Base-by-base conservation (phyloP, 1,284 basidiomycete genomes). In the Takashimella koratensis region DNA sequence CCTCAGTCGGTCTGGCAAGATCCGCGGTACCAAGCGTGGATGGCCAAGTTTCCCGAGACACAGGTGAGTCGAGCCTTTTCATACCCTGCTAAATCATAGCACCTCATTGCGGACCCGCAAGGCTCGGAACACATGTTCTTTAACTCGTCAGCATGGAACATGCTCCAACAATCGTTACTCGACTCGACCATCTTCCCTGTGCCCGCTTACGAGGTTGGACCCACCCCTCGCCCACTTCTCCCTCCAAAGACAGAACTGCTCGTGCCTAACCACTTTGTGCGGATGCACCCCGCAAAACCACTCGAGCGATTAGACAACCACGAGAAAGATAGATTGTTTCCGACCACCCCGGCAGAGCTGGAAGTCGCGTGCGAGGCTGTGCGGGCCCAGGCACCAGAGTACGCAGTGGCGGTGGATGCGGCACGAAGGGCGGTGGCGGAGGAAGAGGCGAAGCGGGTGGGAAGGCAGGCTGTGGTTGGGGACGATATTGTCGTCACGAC, bases 101-200 rank as follows among this genome's bases (percentile, higher is more conserved):
- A 91, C 65, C 61, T 88, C 8, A 74, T 90, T 25, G 79, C 86
- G 16, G 85, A 87, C 36, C 77, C 79, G 27, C 78, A 82, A 56
- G 78, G 85, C 51, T 75, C 84, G 4, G 83, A 95, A 73, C 83
- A 81, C 3, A 78, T 89, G 22, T 84, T 85, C 13, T 94, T 90
- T 67, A 86, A 84, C 0, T 86, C 84, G 21, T 82, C 86, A 8
- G 86, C 86, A 2, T 84, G 83, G 63, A 83, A 84, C 55, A 85
- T 88, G 50, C 78, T 90, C 19, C 81, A 84, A 43, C 79, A 96
- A 4, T 84, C 83, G 58, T 77, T 85, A 53, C 77, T 96, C 27
- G 88, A 96, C 65, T 59, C 79, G 0, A 70, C 81, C 1, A 83
- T 94, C 63, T 97, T 96, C 78, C 81, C 82, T 0, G 66, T 88